Conservation (phyloP, 768 basidiomycete genomes). For the Mycena epipterygia region DNA sequence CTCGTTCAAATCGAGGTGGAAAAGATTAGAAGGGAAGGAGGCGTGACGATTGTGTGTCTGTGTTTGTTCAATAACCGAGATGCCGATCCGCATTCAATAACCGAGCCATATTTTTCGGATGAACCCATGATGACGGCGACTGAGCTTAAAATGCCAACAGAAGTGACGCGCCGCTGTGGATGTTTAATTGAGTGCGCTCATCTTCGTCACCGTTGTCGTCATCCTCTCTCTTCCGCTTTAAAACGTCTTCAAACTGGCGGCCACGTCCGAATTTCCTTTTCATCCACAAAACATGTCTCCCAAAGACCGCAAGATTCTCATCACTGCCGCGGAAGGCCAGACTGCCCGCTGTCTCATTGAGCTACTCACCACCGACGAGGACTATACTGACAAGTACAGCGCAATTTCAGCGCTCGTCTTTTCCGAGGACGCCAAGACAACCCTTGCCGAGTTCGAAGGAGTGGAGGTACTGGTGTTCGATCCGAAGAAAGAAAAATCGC, state of each 20-base stretch:
- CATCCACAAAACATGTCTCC: slow-evolving; percentile 5
- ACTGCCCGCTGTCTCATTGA: slow-evolving; percentile 46
- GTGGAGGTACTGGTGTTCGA: slow-evolving; percentile 17
- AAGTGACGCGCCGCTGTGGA: slow-evolving; percentile 11
- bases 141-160: neutral
- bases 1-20: too few relatives aligned
- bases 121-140: too few relatives aligned
- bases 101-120: too few relatives aligned
- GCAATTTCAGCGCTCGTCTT: slow-evolving; percentile 28
- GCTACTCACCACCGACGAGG: slow-evolving; percentile 33
- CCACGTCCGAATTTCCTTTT: slow-evolving; percentile 3
- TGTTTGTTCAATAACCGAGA: too few relatives aligned
- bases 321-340: slow-evolving; percentile 49
- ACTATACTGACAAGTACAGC: slow-evolving; percentile 4
- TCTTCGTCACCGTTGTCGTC: slow-evolving; percentile 17
- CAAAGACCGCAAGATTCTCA: slow-evolving; percentile 39
- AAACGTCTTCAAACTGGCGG: slow-evolving; percentile 14
- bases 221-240: slow-evolving; percentile 3
- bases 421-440: slow-evolving; percentile 37
- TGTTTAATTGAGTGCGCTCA: neutral
- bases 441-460: slow-evolving; percentile 31
- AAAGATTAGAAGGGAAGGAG: too few relatives aligned
- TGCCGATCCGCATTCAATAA: too few relatives aligned
- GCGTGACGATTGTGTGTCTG: too few relatives aligned
- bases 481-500: slow-evolving; percentile 12